Percentiles rank a stretch among this genome's conserved stretches.
Evolutionary conservation across 495 filamentous ascomycete species (phyloP).

Genomic region (Talaromyces nanjingensis): DNA sequence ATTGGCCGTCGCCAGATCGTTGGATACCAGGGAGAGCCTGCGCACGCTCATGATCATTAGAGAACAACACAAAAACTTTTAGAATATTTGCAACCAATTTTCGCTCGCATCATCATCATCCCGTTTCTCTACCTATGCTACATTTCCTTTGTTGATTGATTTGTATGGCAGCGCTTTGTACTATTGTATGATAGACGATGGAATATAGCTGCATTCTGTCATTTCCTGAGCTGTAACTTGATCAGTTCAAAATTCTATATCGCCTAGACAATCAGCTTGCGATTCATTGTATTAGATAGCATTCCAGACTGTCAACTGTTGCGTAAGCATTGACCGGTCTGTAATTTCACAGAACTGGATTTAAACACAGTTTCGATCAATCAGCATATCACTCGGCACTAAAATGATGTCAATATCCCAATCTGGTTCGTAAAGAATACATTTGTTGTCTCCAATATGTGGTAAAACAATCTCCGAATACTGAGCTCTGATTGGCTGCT

Average conservation of each 20-base stretch:
- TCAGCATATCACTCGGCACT: no score
- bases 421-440: neutral
- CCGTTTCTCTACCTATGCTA: neutral
- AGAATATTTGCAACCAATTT: constrained; percentile 4
- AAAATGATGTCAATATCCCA: neutral
- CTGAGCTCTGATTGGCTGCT: constrained; percentile 7
- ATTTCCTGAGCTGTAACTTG: neutral
- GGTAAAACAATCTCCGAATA: neutral
- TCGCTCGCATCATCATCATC: neutral
- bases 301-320: no score
- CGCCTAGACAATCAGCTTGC: no score
- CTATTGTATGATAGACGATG: constrained; percentile 51
- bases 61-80: neutral
- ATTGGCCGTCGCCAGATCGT: constrained; percentile 89
- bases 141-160: constrained; percentile 21
- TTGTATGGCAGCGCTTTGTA: constrained; percentile 30
- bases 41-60: constrained; percentile 22
- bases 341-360: no score
- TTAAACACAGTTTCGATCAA: no score
- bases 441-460: neutral
- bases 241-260: neutral
- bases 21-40: constrained; percentile 72
- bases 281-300: no score
- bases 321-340: no score
- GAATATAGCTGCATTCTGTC: constrained; percentile 42